These are phyloP conservation scores for Linnemannia exigua DNA, from an alignment of 192 early-diverging fungal species.

Conservation along the genomic window DNA sequence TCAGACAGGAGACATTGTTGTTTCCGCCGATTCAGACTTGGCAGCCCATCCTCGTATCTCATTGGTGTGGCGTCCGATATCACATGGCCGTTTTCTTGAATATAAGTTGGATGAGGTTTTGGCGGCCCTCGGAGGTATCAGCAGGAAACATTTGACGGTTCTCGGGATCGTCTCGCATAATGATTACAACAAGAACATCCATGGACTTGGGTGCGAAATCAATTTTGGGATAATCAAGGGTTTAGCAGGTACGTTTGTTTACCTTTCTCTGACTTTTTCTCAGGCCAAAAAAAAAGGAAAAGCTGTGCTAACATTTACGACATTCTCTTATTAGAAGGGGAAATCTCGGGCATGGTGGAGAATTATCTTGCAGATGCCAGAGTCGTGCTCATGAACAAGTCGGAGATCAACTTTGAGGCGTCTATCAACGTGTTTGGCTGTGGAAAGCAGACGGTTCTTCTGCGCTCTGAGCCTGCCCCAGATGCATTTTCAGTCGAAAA, in stretches of 20 bases:
- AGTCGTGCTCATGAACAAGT: background rate
- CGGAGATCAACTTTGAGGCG: background rate
- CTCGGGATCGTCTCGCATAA: slow-evolving; percentile 10
- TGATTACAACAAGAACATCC: slow-evolving; percentile 9
- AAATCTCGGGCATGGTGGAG: background rate
- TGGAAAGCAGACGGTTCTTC: background rate
- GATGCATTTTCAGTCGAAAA: no score
- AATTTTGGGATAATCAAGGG: slow-evolving; percentile 7
- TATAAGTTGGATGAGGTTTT: background rate
- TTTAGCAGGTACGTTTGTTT: background rate
- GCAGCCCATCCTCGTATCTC: background rate
- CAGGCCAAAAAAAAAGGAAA: no score
- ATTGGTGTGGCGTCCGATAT: background rate
- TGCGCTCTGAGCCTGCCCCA: no score
- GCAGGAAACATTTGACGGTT: background rate
- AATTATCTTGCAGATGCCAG: background rate
- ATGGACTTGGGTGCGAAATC: background rate
- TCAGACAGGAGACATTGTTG: background rate
- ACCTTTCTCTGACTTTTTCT: no score
- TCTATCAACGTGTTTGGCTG: background rate
- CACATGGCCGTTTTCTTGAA: slow-evolving; percentile 8
- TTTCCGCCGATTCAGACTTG: slow-evolving; percentile 1
- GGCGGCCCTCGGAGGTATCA: background rate
- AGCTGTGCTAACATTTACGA: background rate
- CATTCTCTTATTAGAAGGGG: background rate